These are phyloP conservation scores for Hemisphaericaspora xylofermentans DNA, from an alignment of 1,139 yeast species.

Conservation along the genomic window DNA sequence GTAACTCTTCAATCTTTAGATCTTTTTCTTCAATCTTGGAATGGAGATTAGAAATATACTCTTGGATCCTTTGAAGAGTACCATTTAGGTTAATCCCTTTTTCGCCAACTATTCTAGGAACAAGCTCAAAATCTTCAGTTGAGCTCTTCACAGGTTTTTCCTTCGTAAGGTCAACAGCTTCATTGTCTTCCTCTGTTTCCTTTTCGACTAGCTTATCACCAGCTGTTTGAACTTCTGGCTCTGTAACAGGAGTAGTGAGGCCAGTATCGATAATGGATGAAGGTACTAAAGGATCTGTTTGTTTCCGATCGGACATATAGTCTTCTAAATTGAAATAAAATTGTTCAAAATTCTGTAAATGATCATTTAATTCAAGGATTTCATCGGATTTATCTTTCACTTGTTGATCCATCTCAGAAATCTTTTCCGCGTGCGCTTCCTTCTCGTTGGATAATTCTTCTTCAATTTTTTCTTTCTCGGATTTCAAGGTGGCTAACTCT, in stretches of 20 bases:
- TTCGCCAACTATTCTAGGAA: not conserved
- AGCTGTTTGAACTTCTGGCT: not conserved
- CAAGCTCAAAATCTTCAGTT: not conserved
- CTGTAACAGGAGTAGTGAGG: not conserved
- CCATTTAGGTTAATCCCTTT: not conserved
- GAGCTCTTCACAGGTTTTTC: no score
- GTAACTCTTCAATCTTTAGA: not conserved
- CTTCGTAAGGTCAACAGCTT: not conserved
- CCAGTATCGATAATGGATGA: not conserved
- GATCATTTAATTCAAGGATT: slow-evolving; percentile 1
- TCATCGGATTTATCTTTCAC: slow-evolving; percentile 1
- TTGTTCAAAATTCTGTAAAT: slow-evolving; percentile 5
- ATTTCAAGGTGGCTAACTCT: slow-evolving; percentile 2
- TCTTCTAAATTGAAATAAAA: slow-evolving; percentile 4
- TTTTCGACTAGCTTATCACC: not conserved
- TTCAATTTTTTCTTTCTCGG: slow-evolving; percentile 1
- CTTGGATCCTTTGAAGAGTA: not conserved
- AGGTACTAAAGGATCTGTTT: slow-evolving; percentile 2
- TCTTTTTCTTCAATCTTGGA: slow-evolving; percentile 2
- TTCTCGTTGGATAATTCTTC: slow-evolving; percentile 1
- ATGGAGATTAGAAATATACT: not conserved
- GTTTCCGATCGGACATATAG: slow-evolving; percentile 2
- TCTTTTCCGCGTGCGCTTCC: slow-evolving; percentile 2
- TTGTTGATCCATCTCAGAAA: slow-evolving; percentile 5
- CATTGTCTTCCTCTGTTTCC: not conserved